Conservation (phyloP, 2,329 filamentous ascomycete species). For the Coleophoma cylindrospora region DNA sequence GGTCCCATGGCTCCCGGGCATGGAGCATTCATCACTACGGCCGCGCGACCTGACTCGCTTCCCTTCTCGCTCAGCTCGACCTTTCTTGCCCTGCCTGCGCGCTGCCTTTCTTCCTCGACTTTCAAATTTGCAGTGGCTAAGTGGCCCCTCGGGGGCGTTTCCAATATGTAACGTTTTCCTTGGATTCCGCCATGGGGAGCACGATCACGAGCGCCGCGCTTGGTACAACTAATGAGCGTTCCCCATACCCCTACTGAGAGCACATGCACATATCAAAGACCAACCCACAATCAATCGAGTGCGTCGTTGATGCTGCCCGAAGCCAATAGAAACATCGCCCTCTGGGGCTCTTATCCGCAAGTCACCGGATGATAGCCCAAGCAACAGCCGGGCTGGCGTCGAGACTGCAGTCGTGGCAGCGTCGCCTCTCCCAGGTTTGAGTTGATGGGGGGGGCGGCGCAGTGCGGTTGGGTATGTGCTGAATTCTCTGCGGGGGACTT, state of each 20-base stretch:
- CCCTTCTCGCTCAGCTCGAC: too few species aligned
- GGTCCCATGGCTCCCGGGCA: too few species aligned
- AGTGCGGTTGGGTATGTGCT: not conserved
- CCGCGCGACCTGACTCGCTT: too few species aligned
- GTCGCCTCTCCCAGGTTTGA: too few species aligned
- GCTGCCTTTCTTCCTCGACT: not conserved
- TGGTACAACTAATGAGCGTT: not conserved
- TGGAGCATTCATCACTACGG: too few species aligned
- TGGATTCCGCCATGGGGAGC: not conserved
- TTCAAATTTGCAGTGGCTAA: not conserved
- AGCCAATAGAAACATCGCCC: not conserved
- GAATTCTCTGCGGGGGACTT: not conserved
- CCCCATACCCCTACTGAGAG: too few species aligned
- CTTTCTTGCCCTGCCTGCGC: not conserved
- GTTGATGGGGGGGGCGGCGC: not conserved
- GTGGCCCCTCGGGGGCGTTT: not conserved
- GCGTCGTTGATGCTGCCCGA: not conserved
- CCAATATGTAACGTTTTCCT: not conserved
- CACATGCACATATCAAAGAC: too few species aligned
- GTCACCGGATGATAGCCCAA: too few species aligned
- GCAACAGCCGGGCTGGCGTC: too few species aligned
- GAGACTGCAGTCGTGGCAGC: too few species aligned
- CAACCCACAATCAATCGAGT: too few species aligned
- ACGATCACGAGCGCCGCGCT: not conserved
- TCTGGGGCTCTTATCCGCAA: not conserved